phyloP scores from a whole-genome alignment of 2,329 filamentous ascomycete species.

The Cladobotryum protrusum region DNA sequence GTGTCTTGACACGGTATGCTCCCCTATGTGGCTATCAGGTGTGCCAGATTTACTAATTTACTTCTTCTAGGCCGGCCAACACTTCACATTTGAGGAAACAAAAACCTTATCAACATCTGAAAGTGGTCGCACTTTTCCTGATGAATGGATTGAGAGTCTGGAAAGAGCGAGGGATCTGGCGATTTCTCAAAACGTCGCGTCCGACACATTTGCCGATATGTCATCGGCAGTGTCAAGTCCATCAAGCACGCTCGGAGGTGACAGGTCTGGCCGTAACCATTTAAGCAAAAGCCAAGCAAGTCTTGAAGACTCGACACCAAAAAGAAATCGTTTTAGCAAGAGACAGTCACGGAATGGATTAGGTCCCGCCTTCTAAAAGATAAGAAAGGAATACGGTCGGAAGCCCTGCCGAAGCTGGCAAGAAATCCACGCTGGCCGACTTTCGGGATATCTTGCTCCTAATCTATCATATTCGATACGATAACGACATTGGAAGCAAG shows the following conservation, averaged over 20 bases:
- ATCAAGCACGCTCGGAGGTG: conserved; percentile 63
- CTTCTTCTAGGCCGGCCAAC: conserved; percentile 68
- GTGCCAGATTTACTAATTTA: not conserved
- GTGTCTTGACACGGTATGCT: conserved; percentile 87
- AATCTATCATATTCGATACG: conserved; percentile 4
- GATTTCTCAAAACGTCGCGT: conserved; percentile 63
- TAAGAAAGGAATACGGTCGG: not conserved
- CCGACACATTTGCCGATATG: conserved; percentile 62
- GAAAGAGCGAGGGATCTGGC: conserved; percentile 83
- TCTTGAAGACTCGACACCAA: conserved; percentile 45
- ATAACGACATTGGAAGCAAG: conserved; percentile 7
- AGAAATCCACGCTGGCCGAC: not conserved
- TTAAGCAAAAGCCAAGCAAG: conserved; percentile 54
- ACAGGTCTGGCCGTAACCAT: conserved; percentile 50
- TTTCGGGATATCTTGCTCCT: conserved; percentile 4
- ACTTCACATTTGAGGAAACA: conserved; percentile 90
- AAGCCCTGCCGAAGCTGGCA: not conserved
- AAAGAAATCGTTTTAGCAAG: conserved; percentile 74
- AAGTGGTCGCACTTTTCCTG: conserved; percentile 60
- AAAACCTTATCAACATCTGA: conserved; percentile 59
- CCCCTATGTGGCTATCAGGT: conserved; percentile 19
- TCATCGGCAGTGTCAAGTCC: conserved; percentile 70
- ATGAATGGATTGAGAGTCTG: conserved; percentile 89
- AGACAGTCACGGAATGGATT: conserved; percentile 82
- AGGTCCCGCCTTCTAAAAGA: conserved; percentile 9